These are phyloP conservation scores for Lentinula guzmanii DNA, from an alignment of 768 basidiomycete species.

Conservation along the genomic window DNA sequence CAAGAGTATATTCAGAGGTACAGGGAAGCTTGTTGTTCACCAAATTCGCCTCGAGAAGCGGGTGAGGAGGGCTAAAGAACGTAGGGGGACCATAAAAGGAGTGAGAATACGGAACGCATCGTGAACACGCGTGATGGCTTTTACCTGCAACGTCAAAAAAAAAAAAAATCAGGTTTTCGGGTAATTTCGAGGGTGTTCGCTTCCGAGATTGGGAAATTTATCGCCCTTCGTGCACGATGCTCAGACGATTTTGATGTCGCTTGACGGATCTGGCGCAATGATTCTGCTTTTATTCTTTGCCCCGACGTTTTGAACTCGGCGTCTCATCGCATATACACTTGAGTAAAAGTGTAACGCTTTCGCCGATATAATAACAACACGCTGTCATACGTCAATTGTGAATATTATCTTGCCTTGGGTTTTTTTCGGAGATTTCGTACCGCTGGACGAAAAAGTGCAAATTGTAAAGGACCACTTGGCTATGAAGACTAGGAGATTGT, in stretches of 20 bases:
- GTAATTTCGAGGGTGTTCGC: background rate
- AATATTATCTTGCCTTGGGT: too few relatives aligned
- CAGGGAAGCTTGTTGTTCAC: slow-evolving; percentile 25
- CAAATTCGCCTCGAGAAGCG: slow-evolving; percentile 21
- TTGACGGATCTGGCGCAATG: background rate
- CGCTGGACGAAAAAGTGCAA: background rate
- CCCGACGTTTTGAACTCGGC: background rate
- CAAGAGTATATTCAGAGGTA: slow-evolving; percentile 21
- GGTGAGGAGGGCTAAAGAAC: slow-evolving; percentile 6
- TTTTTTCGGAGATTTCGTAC: background rate
- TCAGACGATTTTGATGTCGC: background rate
- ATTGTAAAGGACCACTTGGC: background rate
- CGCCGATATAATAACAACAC: background rate
- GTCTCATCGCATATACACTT: background rate
- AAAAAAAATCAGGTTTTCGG: background rate
- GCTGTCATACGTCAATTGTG: background rate
- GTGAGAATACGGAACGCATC: background rate
- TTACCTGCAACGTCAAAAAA: background rate
- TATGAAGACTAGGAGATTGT: background rate
- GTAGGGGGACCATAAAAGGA: background rate
- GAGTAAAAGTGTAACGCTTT: background rate
- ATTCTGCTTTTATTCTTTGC: background rate
- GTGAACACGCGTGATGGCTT: background rate
- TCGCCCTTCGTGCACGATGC: background rate
- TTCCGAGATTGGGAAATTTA: background rate